Evolutionary conservation across 352 stramenopile genomes (phyloP), one percentile per base, ranked within the genome.

Genomic region (Phytophthora aleatoria): DNA sequence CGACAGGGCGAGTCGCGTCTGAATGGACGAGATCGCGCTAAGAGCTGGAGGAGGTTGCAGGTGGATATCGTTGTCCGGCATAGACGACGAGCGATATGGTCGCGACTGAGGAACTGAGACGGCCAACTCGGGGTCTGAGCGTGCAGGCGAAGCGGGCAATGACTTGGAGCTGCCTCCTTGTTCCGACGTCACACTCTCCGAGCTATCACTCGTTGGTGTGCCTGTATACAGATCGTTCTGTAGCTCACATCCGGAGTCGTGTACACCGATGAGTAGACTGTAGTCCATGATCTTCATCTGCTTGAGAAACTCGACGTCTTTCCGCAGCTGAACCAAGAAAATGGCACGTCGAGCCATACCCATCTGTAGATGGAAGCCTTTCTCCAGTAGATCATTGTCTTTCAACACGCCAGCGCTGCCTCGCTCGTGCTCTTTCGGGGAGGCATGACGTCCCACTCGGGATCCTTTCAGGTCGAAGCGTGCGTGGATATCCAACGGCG

Each of bases 251-350:
- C 71, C 67, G 12, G 83, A 79, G 68, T 98, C 87, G 68, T 97
- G 89, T n/a, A 98, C 83, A 47, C 93, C 94, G 28, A 98, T 85
- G 8, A 98, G 81, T 27, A 98, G 61, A 52, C 85, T 96, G 64
- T 98, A 98, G 72, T 98, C 94, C 91, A 98, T 98, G 64, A 98
- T 98, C 62, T 97, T 96, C 86, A 97, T 95, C 30, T 79, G 63
- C 64, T 94, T 87, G 13, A 98, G 80, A 52, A 98, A 98, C 51
- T 95, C 77, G 8, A 95, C 85, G 60, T 98, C 93, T 60, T 87
- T 89, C 26, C 81, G 80, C n/a, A 98, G 67, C 61, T 97, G 90
- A 45, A 91, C 75, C 4, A 97, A 72, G 52, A 98, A 92, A 44
- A 89, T 87, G 9, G 76, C 80, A 2, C 83, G 76, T 15, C 81